Evolutionary conservation across 1,284 basidiomycete species (phyloP).

Genomic region (Trichosporon sp.): DNA sequence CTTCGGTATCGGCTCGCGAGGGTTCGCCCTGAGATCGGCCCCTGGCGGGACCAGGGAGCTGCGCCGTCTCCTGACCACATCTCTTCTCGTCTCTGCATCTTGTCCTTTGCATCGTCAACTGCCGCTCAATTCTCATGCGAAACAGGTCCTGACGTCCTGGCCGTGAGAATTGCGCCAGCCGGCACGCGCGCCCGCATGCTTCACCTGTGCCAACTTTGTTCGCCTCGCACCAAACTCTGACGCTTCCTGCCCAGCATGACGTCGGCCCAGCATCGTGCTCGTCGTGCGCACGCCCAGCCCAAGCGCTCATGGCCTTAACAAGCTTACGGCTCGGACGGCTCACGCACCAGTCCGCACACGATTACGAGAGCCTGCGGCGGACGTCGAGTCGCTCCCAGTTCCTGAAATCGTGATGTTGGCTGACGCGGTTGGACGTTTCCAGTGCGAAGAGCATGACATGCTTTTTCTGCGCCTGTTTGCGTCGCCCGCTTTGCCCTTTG

Average conservation of each 20-base stretch:
- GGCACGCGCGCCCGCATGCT: too few relatives aligned
- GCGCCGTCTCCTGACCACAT: neutral
- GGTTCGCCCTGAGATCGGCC: neutral
- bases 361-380: neutral
- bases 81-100: neutral
- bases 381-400: neutral
- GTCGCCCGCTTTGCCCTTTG: too few relatives aligned
- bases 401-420: neutral
- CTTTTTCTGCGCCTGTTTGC: neutral
- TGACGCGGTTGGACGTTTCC: neutral
- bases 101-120: neutral
- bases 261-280: neutral
- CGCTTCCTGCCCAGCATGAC: neutral
- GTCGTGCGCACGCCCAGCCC: neutral
- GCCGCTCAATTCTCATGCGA: neutral
- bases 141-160: neutral
- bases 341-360: neutral
- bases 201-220: neutral
- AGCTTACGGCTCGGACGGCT: neutral
- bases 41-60: neutral
- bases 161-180: neutral
- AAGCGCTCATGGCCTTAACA: neutral
- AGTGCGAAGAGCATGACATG: neutral
- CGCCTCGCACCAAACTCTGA: neutral
- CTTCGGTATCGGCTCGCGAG: neutral